Evolutionary conservation across 2,329 filamentous ascomycete genomes (phyloP), one percentile per base, ranked within the genome.

Genomic region (Talaromyces sp.): DNA sequence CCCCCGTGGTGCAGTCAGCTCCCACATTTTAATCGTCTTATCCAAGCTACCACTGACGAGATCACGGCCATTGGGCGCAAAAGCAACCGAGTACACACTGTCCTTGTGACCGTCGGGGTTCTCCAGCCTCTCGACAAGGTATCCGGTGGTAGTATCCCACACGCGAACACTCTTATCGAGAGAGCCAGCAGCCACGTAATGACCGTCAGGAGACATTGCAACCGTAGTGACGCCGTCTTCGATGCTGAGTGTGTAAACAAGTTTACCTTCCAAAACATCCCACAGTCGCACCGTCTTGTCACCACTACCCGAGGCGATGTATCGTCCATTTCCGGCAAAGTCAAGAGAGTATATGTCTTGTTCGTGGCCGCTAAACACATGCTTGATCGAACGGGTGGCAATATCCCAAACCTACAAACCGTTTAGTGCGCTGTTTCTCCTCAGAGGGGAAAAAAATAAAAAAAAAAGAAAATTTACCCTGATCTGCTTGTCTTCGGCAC

Each of bases 1-100:
- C 66, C 82, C 81, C 67, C 89, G 85, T 51, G 88, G 85, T 24
- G 89, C 85, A 59, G 85, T 88, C 56, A 99, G 83, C 80, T 97
- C 92, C 92, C 94, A 99, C 89, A 97, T 96, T 81, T 97, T 96
- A 81, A 97, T 97, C 0, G 93, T 97, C 82, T 96, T 96, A 75
- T 99, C 94, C 67, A 97, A 80, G 82, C 90, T 95, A 64, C 94
- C 94, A 69, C 90, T 95, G 71, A 97, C 93, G 46, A 99, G 87
- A 66, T 96, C 91, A 69, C 92, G 90, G 63, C 93, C 93, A 68
- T 90, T 93, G 29, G 94, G 94, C 14, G 92, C 92, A 76, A 99
- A 99, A 0, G 94, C 93, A 24, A 99, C 94, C 12, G 89, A 93
- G 75, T 97, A 97, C 24, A 97, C 94, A 68, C 90, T 95, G 64